Evolutionary conservation across 106 monocot species (phyloP).

Genomic region (Hemerocallis citrina): DNA sequence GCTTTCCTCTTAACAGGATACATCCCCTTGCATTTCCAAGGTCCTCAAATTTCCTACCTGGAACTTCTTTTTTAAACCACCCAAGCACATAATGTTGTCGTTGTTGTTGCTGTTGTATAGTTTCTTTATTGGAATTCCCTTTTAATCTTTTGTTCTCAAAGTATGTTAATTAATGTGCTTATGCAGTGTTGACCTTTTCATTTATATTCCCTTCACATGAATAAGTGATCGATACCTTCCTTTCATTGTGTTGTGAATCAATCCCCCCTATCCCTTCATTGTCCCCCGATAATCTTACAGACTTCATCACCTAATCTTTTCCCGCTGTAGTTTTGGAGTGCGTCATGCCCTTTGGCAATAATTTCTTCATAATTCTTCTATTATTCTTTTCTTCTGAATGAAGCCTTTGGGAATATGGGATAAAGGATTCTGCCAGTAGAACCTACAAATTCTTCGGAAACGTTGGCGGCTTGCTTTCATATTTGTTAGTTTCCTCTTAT

Average conservation of each 20-base stretch:
- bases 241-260: constrained; percentile 8
- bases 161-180: too few species aligned
- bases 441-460: constrained; percentile 2
- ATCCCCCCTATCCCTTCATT: not conserved
- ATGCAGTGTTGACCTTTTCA: too few species aligned
- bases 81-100: too few species aligned
- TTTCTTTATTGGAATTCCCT: too few species aligned
- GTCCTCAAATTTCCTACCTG: too few species aligned
- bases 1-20: too few species aligned
- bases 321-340: constrained; percentile 4
- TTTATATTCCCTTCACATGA: too few species aligned
- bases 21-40: too few species aligned
- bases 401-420: constrained; percentile 8
- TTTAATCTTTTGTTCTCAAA: too few species aligned
- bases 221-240: too few species aligned
- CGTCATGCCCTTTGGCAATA: not conserved
- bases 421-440: constrained; percentile 8
- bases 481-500: not conserved
- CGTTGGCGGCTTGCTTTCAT: constrained; percentile 9
- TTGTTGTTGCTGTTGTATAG: too few species aligned
- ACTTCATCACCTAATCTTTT: not conserved
- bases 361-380: not conserved
- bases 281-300: not conserved
- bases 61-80: too few species aligned
- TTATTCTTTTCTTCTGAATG: constrained; percentile 3